Percentiles rank a stretch among this genome's conserved stretches.
phyloP scores from a whole-genome alignment of 2,329 filamentous ascomycete species.

The Beauveria asiatica region DNA sequence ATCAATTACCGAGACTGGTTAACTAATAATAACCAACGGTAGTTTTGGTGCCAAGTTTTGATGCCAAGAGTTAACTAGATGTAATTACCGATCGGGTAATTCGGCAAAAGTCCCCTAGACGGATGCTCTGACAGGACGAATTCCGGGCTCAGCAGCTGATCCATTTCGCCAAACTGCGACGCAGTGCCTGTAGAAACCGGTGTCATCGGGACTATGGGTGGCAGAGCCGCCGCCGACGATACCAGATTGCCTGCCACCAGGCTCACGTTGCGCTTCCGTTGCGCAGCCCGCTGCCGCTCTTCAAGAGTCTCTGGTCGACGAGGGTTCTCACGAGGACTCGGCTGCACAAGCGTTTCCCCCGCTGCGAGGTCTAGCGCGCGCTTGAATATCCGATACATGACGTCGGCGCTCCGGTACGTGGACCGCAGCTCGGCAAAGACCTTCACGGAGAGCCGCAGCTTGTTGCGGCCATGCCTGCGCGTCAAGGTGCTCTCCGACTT shows the following conservation, averaged over 20 bases:
- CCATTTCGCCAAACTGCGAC: neutral
- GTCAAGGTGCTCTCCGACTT: neutral
- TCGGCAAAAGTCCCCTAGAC: neutral
- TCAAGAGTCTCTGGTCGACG: too few relatives aligned
- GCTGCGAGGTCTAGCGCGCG: neutral
- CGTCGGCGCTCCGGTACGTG: conserved; percentile 8
- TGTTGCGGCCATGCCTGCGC: neutral
- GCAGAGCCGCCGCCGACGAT: neutral
- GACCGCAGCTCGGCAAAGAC: neutral
- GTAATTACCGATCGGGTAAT: neutral
- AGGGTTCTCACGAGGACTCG: neutral
- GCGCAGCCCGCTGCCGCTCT: too few relatives aligned
- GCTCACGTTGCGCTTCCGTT: neutral
- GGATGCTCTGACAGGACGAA: neutral
- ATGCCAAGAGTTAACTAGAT: neutral
- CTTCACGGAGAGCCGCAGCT: conserved; percentile 1
- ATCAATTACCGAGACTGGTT: neutral
- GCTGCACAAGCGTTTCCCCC: neutral
- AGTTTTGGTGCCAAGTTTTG: neutral
- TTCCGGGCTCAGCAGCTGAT: neutral
- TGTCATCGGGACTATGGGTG: neutral
- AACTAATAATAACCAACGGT: neutral
- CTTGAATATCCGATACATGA: conserved; percentile 6
- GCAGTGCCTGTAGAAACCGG: neutral
- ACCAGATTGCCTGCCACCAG: neutral